These are phyloP conservation scores for Populus euphratica DNA, from an alignment of 345 rosid genomes.

Conservation along the genomic window DNA sequence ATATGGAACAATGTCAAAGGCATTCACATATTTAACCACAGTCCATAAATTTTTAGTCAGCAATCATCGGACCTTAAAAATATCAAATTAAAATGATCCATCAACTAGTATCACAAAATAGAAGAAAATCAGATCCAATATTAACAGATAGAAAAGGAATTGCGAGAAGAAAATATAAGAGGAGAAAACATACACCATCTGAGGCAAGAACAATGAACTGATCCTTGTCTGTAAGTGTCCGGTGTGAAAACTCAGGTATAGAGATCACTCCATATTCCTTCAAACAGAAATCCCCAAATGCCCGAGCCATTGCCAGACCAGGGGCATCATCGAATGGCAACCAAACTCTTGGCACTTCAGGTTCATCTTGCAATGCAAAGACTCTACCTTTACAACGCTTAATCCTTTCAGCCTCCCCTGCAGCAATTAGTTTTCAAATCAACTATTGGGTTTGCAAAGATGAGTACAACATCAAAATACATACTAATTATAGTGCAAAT, in stretches of 20 bases:
- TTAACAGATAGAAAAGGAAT: neutral
- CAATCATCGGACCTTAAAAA: neutral
- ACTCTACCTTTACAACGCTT: constrained; percentile 95
- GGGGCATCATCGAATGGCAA: constrained; percentile 99
- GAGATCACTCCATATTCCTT: constrained; percentile 99
- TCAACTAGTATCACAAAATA: neutral
- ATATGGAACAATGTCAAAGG: neutral
- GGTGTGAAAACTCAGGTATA: constrained; percentile 86
- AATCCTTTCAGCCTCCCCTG: constrained; percentile 97
- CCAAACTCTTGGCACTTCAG: constrained; percentile 98
- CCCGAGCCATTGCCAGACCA: constrained; percentile 99
- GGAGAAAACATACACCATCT: constrained; percentile 69
- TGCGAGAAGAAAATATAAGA: neutral
- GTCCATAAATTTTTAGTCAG: neutral
- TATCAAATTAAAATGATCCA: neutral
- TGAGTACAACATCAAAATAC: constrained; percentile 8
- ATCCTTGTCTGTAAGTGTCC: constrained; percentile 72
- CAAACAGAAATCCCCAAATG: constrained; percentile 97
- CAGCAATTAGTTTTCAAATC: constrained; percentile 12
- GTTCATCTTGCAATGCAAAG: constrained; percentile 97
- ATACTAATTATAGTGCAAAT: neutral
- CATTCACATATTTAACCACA: neutral
- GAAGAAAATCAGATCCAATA: neutral
- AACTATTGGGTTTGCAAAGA: neutral
- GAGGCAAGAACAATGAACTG: constrained; percentile 97